Conservation (phyloP, 2,329 filamentous ascomycete species). For the Colletotrichum chrysophilum region DNA sequence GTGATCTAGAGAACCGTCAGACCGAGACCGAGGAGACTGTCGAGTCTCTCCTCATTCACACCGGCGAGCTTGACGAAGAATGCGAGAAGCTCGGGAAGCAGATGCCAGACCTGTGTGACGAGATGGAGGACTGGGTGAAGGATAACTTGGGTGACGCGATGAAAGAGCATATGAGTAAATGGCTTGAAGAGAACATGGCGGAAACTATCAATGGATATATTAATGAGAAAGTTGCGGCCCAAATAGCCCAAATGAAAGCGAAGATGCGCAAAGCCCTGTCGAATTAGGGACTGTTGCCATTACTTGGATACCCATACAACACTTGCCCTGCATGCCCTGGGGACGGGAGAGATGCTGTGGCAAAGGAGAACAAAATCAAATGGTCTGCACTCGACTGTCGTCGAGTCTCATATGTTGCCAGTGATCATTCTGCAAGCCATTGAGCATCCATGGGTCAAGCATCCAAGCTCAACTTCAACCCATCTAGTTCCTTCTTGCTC, state of each 20-base stretch:
- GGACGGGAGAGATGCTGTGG: no score
- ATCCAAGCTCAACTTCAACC: no score
- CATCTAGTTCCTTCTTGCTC: no score
- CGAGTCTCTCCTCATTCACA: neutral
- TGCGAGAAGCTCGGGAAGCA: constrained; percentile 7
- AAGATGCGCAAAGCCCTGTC: neutral
- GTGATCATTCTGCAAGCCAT: no score
- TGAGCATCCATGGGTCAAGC: no score
- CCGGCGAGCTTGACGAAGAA: neutral
- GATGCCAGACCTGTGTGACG: neutral
- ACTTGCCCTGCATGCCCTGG: no score
- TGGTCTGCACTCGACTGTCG: no score
- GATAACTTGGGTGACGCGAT: neutral
- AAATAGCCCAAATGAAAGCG: neutral
- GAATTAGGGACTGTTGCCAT: neutral
- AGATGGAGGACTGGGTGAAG: neutral
- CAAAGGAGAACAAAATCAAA: no score
- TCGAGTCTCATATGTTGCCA: no score
- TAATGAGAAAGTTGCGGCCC: neutral
- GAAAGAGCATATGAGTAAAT: neutral
- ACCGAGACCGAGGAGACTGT: neutral
- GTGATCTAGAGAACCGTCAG: neutral
- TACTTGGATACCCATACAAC: no score
- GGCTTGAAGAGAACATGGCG: neutral
- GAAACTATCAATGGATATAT: neutral